Evolutionary conservation across 371 early-diverging fungal species (phyloP).

Genomic region (Mortierella sp.): DNA sequence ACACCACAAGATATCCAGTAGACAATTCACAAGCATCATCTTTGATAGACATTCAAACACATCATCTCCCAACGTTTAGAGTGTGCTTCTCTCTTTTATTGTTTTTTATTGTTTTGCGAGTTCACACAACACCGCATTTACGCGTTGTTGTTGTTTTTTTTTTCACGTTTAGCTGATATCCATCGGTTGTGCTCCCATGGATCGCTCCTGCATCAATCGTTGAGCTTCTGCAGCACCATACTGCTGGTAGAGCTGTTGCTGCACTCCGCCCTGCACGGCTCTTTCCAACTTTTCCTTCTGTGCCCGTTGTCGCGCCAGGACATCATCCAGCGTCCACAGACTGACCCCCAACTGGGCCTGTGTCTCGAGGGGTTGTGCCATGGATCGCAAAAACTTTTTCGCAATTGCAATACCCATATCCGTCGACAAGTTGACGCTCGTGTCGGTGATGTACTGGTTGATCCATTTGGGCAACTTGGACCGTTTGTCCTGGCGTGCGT

Average conservation of each 20-base stretch:
- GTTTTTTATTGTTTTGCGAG: too few relatives aligned
- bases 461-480: conserved; percentile 99
- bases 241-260: conserved; percentile 28
- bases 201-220: conserved; percentile 23
- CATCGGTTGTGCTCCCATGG: conserved; percentile 35
- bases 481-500: conserved; percentile 94
- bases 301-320: conserved; percentile 59
- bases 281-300: conserved; percentile 48
- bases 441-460: conserved; percentile 89
- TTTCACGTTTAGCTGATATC: conserved; percentile 14
- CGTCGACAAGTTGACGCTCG: conserved; percentile 93
- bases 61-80: too few relatives aligned
- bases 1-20: too few relatives aligned
- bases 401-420: conserved; percentile 98
- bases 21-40: too few relatives aligned
- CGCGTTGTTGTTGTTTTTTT: too few relatives aligned
- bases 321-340: conserved; percentile 71
- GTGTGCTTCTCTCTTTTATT: too few relatives aligned
- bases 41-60: too few relatives aligned
- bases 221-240: conserved; percentile 33
- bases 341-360: conserved; percentile 69
- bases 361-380: conserved; percentile 96
- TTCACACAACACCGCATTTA: too few relatives aligned
- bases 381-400: conserved; percentile 94
- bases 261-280: conserved; percentile 7